Conservation (phyloP, 2,329 filamentous ascomycete genomes). For the Xylariaceae sp. region DNA sequence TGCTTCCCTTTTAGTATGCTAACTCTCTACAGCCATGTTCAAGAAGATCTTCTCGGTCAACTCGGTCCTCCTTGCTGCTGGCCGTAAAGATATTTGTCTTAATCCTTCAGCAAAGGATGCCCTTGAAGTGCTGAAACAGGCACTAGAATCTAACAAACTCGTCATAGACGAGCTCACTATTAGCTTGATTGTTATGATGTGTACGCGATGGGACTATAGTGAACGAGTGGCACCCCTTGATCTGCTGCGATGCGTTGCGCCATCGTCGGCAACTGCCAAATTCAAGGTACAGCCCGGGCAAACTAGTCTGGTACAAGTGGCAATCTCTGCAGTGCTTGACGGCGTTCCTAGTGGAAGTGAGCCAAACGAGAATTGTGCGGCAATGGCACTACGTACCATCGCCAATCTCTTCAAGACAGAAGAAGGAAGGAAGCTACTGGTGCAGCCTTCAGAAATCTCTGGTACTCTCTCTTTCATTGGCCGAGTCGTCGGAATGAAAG, state of each 20-base stretch:
- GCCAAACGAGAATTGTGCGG: conserved; percentile 71
- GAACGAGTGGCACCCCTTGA: conserved; percentile 82
- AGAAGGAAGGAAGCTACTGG: conserved; percentile 62
- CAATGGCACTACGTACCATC: conserved; percentile 78
- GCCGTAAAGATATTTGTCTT: conserved; percentile 67
- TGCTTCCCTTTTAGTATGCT: neutral
- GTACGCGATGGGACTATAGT: conserved; percentile 72
- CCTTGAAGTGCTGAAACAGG: conserved; percentile 55
- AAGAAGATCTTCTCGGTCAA: conserved; percentile 76
- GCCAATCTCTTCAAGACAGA: conserved; percentile 77
- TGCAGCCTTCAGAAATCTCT: conserved; percentile 49
- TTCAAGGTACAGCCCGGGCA: conserved; percentile 47
- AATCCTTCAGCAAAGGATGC: conserved; percentile 65
- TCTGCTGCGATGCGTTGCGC: conserved; percentile 75
- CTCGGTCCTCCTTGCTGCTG: conserved; percentile 62
- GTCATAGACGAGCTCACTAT: conserved; percentile 49
- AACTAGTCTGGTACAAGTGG: conserved; percentile 55
- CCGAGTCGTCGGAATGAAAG: conserved; percentile 51
- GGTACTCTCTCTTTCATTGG: conserved; percentile 59
- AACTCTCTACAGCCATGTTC: conserved; percentile 49
- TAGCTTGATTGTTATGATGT: conserved; percentile 63
- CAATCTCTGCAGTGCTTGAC: conserved; percentile 37
- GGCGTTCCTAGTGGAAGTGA: conserved; percentile 50
- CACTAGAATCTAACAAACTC: conserved; percentile 56
- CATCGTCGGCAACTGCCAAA: conserved; percentile 60